phyloP scores from a whole-genome alignment of 2,329 filamentous ascomycete genomes.

The Fusarium humuli region DNA sequence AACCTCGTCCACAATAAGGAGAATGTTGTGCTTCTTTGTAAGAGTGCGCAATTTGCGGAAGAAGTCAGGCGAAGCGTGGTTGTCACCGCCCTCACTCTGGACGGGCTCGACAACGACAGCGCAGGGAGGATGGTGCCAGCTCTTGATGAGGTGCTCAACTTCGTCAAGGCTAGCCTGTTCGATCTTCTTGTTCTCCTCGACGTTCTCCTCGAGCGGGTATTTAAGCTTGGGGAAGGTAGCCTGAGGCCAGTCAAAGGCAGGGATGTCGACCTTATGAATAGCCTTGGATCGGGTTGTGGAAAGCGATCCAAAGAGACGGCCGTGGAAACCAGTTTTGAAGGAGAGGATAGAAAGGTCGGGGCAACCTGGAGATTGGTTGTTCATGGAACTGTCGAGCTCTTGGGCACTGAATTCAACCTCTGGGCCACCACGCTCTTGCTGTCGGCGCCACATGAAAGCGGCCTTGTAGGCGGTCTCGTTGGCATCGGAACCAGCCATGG shows the following conservation, averaged over 20 bases:
- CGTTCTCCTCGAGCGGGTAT: conserved; percentile 86
- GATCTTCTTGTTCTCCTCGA: conserved; percentile 81
- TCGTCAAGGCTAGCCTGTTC: conserved; percentile 85
- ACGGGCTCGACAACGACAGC: conserved; percentile 90
- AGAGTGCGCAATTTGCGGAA: conserved; percentile 86
- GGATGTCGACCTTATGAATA: conserved; percentile 95
- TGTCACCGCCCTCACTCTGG: conserved; percentile 94
- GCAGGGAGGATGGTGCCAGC: conserved; percentile 81
- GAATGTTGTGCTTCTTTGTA: conserved; percentile 80
- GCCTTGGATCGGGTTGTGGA: conserved; percentile 93
- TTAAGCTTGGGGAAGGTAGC: conserved; percentile 87
- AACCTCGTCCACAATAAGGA: conserved; percentile 93
- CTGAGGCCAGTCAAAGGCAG: conserved; percentile 94
- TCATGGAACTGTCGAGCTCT: conserved; percentile 81
- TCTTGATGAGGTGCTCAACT: conserved; percentile 83
- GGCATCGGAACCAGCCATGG: conserved; percentile 88
- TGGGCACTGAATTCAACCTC: conserved; percentile 82
- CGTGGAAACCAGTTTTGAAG: conserved; percentile 91
- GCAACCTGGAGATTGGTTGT: conserved; percentile 81
- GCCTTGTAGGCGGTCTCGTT: conserved; percentile 97
- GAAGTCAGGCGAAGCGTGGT: conserved; percentile 89
- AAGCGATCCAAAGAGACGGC: conserved; percentile 86
- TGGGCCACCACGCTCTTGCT: conserved; percentile 81
- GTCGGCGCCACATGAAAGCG: conserved; percentile 91
- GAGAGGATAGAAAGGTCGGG: conserved; percentile 85